Evolutionary conservation across 371 early-diverging fungal genomes (phyloP), one percentile per base, ranked within the genome.

Genomic region (Haplosporangium sp.): DNA sequence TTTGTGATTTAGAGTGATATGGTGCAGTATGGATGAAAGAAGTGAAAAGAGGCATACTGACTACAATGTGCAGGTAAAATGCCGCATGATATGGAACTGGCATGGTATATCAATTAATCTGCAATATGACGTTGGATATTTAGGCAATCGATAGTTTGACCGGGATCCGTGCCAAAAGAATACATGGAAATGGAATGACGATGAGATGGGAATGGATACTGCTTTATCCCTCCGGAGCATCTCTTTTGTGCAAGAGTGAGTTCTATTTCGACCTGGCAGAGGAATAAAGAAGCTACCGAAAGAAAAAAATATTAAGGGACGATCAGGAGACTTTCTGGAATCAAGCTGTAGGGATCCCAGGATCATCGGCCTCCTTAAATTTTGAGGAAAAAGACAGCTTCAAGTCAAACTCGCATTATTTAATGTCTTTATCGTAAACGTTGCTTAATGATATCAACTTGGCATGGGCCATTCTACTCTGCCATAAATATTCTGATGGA

Each of bases 401-500:
- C 0, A 27, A 27, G 27, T 27, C 27, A 27, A 27, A 27, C 27
- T 27, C 27, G 27, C 27, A 27, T 27, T 27, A 27, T 27, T 27
- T 27, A 27, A 27, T 27, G 17, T 17, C 17, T 52, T n/a, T 52
- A 2, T 20, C n/a, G 27, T n/a, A 20, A 20, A 19, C 4, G 3
- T 6, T 5, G 47, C 4, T 39, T 35, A 69, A 64, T 61, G 69
- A 45, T 64, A 64, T 3, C 45, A 45, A 13, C 37, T 13, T 13
- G 65, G 74, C 45, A 57, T 60, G 34, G 74, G 68, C 74, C 68
- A 74, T 27, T 67, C 69, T 7, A 74, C 64, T 2, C 60, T 15
- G 2, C 74, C 74, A 50, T 74, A 60, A 19, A 74, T 68, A 42
- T 68, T 74, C 11, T 74, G 74, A 35, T 52, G 48, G 6, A 64